Evolutionary conservation across 345 rosid genomes (phyloP), one percentile per base, ranked within the genome.

Genomic region (Gossypium australe): DNA sequence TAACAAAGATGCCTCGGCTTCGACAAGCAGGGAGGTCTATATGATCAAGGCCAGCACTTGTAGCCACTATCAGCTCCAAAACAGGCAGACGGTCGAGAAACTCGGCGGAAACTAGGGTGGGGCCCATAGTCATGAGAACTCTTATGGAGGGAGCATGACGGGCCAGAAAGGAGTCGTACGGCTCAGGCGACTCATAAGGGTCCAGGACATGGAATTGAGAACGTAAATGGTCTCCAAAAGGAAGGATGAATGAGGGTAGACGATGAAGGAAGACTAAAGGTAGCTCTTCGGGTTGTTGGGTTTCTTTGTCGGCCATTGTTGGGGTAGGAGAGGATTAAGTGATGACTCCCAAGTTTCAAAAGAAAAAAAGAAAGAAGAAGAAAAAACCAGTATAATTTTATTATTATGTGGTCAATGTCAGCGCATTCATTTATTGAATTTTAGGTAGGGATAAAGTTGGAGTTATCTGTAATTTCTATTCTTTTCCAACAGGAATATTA

Each of bases 1-100:
- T 85, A 38, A 83, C 79, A 45, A 47, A 18, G 73, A 87, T 73
- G 74, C 87, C 80, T 16, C 90, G 78, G 45, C 75, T 73, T 62
- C 80, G 75, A 77, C 87, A 86, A 82, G 83, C 88, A 10, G 38
- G 51, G 49, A 84, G 79, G 80, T 86, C 88, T 16, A 86, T 25
- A 34, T 85, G 80, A 60, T 84, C 83, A 2, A 80, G 3, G 48
- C 87, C 89, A 9, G 76, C 71, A 76, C 77, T 79, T 51, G 85
- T 49, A 14, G 58, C 77, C 65, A 84, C 83, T 20, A 84, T 58
- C 1, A 84, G 49, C 73, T 70, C 55, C 65, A 86, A 68, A 53
- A 51, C 29, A 2, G 88, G 85, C 16, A 84, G 78, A 60, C 60
- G 78, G 43, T 63, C 27, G 29, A 86, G 80, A 20, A 61, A 63